Base-by-base conservation (phyloP, 345 rosid species). In the Gossypium ekmanianum region DNA sequence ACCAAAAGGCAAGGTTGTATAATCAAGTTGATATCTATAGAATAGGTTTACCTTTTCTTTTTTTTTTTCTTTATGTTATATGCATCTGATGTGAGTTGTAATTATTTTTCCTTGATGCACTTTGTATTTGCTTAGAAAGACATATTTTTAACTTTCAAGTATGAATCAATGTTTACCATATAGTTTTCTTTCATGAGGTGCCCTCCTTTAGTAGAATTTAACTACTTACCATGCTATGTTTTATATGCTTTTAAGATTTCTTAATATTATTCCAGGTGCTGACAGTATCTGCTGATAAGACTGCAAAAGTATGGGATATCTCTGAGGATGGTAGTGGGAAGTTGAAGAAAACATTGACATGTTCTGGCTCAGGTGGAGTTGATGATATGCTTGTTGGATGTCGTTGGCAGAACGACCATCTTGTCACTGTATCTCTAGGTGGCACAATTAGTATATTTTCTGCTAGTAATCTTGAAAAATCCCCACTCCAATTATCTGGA, bases 351-450 rank as follows among this genome's bases (percentile, higher is more conserved):
- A 92, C 98, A 16, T 79, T 92, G 85, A 78, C 80, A 58, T 85
- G 85, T 83, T 59, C 91, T 61, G 91, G 90, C 73, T 82, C 88
- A 2, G 97, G 97, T 17, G 97, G 97, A 76, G 85, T 94, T 64
- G 94, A 94, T 59, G 98, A 91, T 77, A 94, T 94, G 98, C 85
- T 94, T 56, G 97, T 94, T 26, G 95, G 98, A 74, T 91, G 98
- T 80, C 92, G 92, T 57, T 94, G 98, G 98, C 95, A 87, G 81
- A 90, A 91, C 78, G 88, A 89, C 80, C 87, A 92, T 83, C 87
- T 91, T 66, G 96, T 94, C 80, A 88, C 90, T 11, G 90, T 94
- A 78, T 94, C 98, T 76, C 97, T 94, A 27, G 98, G 98, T 69
- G 98, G 97, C 17, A 90, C 88, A 71, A 81, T 92, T 54, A 94